Evolutionary conservation across 2,329 filamentous ascomycete genomes (phyloP), one percentile per base, ranked within the genome.

Genomic region (Beauveria asiatica): DNA sequence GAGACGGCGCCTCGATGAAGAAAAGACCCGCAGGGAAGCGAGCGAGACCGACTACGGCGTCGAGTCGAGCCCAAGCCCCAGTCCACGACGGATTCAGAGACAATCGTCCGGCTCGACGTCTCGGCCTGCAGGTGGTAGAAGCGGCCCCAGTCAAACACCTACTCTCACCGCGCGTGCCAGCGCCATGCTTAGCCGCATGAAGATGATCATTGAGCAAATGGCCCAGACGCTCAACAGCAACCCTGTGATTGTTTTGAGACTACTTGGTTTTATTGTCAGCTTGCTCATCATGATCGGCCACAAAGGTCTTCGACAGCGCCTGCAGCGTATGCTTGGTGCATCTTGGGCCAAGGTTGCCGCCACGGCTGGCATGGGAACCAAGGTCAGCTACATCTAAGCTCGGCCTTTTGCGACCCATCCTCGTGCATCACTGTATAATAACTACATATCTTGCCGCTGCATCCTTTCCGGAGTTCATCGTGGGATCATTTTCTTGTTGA

Each of bases 361-460:
- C 50, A 97, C 94, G 0, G 87, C 93, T 5, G 92, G 92, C 1
- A 97, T 97, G 93, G 94, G 93, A 2, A 89, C 95, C 64, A 97
- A 97, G 77, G 92, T 97, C 69, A 96, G 89, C 72, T 97, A 97
- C 76, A 95, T 99, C 62, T 97, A 75, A 79, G 57, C 59, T 53
- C 42, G 17, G 23, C 16, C 13, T 9, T n/a, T 9, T 27, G 37
- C 23, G 7, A 30, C 19, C 57, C 27, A 45, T 30, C 56, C 46
- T 44, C 48, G 52, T 62, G 68, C 25, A 59, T 63, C 61, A 63
- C 60, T 65, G 61, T 66, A 67, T 42, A 57, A 67, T 65, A 65
- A 52, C 49, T 39, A 49, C 44, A 56, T 63, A 57, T 55, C 41
- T 53, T 54, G 51, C 54, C 56, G 55, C 58, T 51, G 61, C 62